A percentile compares a stretch with the other conserved stretches of the same genome.
Evolutionary conservation across 1,284 basidiomycete species (phyloP).

Genomic region (Tilletia walkeri): DNA sequence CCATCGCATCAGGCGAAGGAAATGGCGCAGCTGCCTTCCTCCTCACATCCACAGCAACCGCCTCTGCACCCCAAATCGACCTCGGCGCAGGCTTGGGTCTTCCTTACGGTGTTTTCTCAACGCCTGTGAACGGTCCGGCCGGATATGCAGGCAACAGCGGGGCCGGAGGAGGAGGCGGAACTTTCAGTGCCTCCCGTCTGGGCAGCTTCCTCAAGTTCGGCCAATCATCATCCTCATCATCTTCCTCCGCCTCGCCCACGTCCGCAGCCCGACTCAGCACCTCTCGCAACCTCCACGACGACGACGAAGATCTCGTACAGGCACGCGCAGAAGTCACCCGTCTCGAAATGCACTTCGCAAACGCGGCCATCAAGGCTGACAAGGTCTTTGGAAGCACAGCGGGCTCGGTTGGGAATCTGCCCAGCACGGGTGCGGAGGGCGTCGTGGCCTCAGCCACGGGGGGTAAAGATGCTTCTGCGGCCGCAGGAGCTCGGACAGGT

Average conservation of each 20-base stretch:
- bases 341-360: slow-evolving; percentile 46
- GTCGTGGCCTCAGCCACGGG: slow-evolving; percentile 21
- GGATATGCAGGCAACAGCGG: slow-evolving; percentile 25
- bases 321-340: slow-evolving; percentile 44
- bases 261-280: slow-evolving; percentile 35
- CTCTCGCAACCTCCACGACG: slow-evolving; percentile 39
- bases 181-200: slow-evolving; percentile 32
- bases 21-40: slow-evolving; percentile 31
- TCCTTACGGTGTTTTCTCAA: slow-evolving; percentile 39
- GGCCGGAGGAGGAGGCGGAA: slow-evolving; percentile 28
- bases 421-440: slow-evolving; percentile 16
- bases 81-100: slow-evolving; percentile 32
- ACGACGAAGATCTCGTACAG: slow-evolving; percentile 44
- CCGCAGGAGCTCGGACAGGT: slow-evolving; percentile 2
- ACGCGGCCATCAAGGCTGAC: slow-evolving; percentile 29
- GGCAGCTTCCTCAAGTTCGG: slow-evolving; percentile 21
- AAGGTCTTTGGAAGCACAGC: slow-evolving; percentile 31
- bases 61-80: background rate
- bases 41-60: background rate
- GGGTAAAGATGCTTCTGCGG: slow-evolving; percentile 15
- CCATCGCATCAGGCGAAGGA: slow-evolving; percentile 25
- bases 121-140: slow-evolving; percentile 27
- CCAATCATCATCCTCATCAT: slow-evolving; percentile 1
- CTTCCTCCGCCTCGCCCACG: background rate
- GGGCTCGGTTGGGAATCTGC: slow-evolving; percentile 14